Evolutionary conservation across 75 land plant genomes (phyloP), one percentile per base, ranked within the genome.

Genomic region (Pinus albicaulis): DNA sequence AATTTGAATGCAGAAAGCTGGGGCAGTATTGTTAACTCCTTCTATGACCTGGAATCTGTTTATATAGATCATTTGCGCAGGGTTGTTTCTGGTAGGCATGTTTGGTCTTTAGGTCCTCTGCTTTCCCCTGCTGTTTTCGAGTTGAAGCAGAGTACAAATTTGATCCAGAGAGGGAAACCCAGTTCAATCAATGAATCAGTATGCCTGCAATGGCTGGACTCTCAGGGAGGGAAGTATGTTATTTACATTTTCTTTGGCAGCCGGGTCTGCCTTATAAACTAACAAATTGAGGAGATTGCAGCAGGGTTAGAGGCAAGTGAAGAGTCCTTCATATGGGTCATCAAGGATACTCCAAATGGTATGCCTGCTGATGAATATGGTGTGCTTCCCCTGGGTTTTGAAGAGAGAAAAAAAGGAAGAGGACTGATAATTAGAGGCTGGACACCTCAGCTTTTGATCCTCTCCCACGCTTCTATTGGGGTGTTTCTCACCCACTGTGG

Each of bases 41-140:
- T 82, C 14, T 44, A 56, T 2, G 85, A 14, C 4, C 55, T 88
- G 59, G 87, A 88, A 25, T 74, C 75, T 13, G 59, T 36, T 28
- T 80, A 78, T 36, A 11, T 80, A 20, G 81, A 78, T 22, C 81
- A 80, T 34, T 59, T 81, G 34, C 72, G n/a, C 31, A 41, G 1
- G n/a, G 16, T 7, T 14, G 19, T 38, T 3, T 19, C 41, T 22
- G 78, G 82, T 1, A 56, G 19, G 17, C 76, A 77, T 5, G 75
- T 88, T 17, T 85, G 75, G 75, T 84, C 83, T 0, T 80, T 86
- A 41, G 83, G 90, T 3, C 87, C 88, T 20, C 57, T 81, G 48
- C 23, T 48, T 22, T 24, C n/a, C 5, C 55, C 28, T 3, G 28
- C 25, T 15, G 11, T 44, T 44, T 44, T 44, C 7, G 48, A 44